Evolutionary conservation across 2,329 filamentous ascomycete species (phyloP).

Genomic region (Colletotrichum lupini): DNA sequence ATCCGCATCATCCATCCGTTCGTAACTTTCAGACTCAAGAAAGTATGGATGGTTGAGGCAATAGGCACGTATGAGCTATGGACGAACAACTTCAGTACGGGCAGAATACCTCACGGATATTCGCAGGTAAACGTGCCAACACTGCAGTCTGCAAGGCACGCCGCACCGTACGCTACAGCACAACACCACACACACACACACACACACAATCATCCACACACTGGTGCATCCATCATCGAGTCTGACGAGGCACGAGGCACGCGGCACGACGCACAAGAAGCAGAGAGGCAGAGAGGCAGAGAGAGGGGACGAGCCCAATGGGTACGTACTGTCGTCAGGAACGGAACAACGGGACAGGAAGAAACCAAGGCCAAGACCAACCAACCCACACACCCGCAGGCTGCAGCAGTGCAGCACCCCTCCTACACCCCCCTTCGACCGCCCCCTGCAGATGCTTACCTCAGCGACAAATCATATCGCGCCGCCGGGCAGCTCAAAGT

Average conservation of each 20-base stretch:
- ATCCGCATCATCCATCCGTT: not conserved
- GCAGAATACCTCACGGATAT: not conserved
- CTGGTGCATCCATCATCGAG: not conserved
- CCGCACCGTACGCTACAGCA: not conserved
- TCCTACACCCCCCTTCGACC: not conserved
- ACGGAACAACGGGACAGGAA: slow-evolving; percentile 2
- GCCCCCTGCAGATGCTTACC: slow-evolving; percentile 40
- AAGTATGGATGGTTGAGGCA: not conserved
- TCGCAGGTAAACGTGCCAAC: not conserved
- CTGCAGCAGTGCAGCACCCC: too few relatives aligned
- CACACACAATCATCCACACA: slow-evolving; percentile 14
- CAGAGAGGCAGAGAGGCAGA: not conserved
- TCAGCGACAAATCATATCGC: slow-evolving; percentile 43
- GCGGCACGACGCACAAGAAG: too few relatives aligned
- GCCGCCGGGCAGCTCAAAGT: slow-evolving; percentile 45
- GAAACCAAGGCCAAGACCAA: slow-evolving; percentile 2
- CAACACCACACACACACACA: slow-evolving; percentile 8
- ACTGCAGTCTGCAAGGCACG: slow-evolving; percentile 9
- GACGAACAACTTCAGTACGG: not conserved
- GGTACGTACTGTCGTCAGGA: not conserved
- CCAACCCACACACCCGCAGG: slow-evolving; percentile 36
- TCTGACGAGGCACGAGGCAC: not conserved
- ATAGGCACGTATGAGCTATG: not conserved
- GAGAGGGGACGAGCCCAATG: not conserved
- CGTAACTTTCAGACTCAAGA: not conserved